A percentile compares a stretch with the other conserved stretches of the same genome.
These are phyloP conservation scores for Fusarium transvaalense DNA, from an alignment of 2,329 filamentous ascomycete species.

Conservation along the genomic window DNA sequence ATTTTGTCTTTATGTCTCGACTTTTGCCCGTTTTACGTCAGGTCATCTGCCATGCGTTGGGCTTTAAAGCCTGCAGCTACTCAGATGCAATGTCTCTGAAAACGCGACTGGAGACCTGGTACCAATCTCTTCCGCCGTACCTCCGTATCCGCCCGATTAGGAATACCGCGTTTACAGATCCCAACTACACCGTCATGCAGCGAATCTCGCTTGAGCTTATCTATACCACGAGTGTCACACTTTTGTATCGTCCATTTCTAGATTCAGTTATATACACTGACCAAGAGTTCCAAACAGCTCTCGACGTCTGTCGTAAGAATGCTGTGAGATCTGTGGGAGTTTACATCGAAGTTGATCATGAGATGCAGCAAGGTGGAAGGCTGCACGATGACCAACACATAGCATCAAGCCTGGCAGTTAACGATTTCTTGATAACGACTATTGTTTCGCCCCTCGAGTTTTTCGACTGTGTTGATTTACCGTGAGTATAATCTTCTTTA, in stretches of 20 bases:
- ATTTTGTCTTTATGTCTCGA: conserved; percentile 13
- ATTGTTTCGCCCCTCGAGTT: conserved; percentile 21
- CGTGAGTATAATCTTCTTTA: not conserved
- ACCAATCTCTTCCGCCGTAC: conserved; percentile 17
- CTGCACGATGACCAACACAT: conserved; percentile 18
- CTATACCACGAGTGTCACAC: conserved; percentile 9
- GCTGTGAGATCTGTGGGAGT: conserved; percentile 15
- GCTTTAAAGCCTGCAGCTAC: conserved; percentile 4
- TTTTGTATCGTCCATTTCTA: conserved; percentile 26
- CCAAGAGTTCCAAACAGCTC: not conserved
- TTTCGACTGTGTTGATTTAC: conserved; percentile 20
- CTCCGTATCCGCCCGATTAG: conserved; percentile 10
- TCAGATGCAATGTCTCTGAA: not conserved
- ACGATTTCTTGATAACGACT: conserved; percentile 15
- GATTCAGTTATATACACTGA: not conserved
- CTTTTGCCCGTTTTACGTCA: conserved; percentile 14
- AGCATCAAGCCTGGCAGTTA: not conserved
- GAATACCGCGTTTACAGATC: conserved; percentile 7
- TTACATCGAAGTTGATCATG: conserved; percentile 23
- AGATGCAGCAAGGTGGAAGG: conserved; percentile 25
- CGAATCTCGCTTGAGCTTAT: conserved; percentile 26
- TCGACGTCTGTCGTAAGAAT: conserved; percentile 19
- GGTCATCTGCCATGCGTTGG: conserved; percentile 20
- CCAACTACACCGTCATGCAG: conserved; percentile 9
- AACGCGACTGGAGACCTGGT: conserved; percentile 8